A percentile compares a stretch with the other conserved stretches of the same genome.
Conservation (phyloP, 441 rosid genomes). For the Macaranga tanarius region DNA sequence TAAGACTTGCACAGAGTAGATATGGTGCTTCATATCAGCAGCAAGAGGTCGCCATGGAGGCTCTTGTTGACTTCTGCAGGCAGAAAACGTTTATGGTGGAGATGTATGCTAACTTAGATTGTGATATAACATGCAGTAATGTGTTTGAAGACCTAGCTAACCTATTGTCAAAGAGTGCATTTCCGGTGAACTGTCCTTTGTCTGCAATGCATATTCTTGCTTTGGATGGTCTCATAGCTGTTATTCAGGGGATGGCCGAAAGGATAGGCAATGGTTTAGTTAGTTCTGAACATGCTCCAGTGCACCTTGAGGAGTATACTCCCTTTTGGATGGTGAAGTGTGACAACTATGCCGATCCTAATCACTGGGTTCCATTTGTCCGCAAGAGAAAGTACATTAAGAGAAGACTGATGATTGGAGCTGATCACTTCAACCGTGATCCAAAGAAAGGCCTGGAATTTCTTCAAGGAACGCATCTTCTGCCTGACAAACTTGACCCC, state of each 20-base stretch:
- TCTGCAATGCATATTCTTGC: conserved; percentile 91
- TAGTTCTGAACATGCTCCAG: conserved; percentile 38
- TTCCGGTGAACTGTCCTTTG: conserved; percentile 80
- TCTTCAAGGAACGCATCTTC: conserved; percentile 78
- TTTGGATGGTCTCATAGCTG: conserved; percentile 77
- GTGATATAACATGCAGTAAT: conserved; percentile 83
- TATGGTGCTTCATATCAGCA: conserved; percentile 80
- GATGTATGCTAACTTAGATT: conserved; percentile 87
- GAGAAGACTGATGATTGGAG: conserved; percentile 76
- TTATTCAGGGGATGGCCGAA: conserved; percentile 74
- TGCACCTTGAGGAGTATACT: conserved; percentile 49
- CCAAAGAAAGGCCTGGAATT: conserved; percentile 80
- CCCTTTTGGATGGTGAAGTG: conserved; percentile 75
- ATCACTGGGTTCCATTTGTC: conserved; percentile 77
- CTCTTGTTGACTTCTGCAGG: conserved; percentile 88
- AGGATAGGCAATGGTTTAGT: conserved; percentile 56
- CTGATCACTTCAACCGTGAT: conserved; percentile 88
- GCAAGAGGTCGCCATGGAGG: conserved; percentile 97
- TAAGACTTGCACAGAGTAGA: conserved; percentile 79
- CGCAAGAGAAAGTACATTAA: conserved; percentile 67
- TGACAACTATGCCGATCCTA: conserved; percentile 61
- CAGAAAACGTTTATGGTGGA: conserved; percentile 78
- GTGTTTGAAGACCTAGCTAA: conserved; percentile 84
- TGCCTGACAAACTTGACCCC: conserved; percentile 86
- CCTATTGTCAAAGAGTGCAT: conserved; percentile 82